Conservation (phyloP, 306 rosid species). For the Castanea mollissima region DNA sequence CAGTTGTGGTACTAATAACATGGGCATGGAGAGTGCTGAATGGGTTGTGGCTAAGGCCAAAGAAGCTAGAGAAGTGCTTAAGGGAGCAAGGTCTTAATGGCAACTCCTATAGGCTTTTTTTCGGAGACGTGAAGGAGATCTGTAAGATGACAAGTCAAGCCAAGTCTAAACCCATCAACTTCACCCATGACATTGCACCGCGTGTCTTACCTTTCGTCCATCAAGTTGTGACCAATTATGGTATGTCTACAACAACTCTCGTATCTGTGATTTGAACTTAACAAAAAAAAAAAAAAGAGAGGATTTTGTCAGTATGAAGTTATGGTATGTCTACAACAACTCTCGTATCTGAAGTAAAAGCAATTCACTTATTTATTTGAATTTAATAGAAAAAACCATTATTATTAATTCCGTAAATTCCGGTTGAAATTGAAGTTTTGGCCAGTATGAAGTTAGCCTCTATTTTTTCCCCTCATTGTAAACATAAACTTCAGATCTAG, state of each 20-base stretch:
- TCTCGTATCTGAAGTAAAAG: too few species aligned
- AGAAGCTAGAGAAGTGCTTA: constrained; percentile 40
- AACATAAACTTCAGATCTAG: too few species aligned
- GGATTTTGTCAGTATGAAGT: too few species aligned
- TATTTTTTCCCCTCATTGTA: too few species aligned
- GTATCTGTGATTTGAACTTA: too few species aligned
- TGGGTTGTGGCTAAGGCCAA: constrained; percentile 60
- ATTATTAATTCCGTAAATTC: too few species aligned
- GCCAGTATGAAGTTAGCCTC: too few species aligned
- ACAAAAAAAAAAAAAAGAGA: too few species aligned
- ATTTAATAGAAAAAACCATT: too few species aligned
- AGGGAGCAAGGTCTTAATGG: constrained; percentile 48
- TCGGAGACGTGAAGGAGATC: constrained; percentile 33
- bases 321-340: too few species aligned
- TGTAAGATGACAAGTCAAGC: constrained; percentile 26
- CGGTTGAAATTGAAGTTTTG: too few species aligned
- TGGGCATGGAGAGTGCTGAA: constrained; percentile 42
- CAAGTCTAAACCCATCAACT: constrained; percentile 31
- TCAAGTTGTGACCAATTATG: constrained; percentile 28
- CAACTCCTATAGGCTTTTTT: constrained; percentile 35
- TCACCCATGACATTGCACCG: constrained; percentile 38
- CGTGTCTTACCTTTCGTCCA: constrained; percentile 29
- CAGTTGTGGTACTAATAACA: not conserved
- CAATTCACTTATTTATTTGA: too few species aligned
- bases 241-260: constrained; percentile 17